Conservation (phyloP, 2,329 filamentous ascomycete genomes). For the Huntiella bhutanensis region DNA sequence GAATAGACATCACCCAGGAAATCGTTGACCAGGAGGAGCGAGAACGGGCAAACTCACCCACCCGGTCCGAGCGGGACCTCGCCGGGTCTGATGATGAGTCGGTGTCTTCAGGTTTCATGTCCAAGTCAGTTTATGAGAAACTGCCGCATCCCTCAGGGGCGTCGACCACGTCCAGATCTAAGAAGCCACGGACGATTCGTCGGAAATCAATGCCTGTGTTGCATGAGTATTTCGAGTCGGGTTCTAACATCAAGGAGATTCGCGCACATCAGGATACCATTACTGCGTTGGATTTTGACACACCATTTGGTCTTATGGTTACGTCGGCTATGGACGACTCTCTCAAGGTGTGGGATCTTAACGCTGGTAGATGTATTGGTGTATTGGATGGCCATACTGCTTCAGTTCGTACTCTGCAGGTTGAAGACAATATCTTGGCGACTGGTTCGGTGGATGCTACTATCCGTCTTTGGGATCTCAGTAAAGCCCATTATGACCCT, state of each 20-base stretch:
- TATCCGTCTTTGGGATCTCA: constrained; percentile 79
- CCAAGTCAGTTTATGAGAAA: constrained; percentile 92
- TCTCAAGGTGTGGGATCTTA: constrained; percentile 90
- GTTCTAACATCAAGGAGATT: constrained; percentile 72
- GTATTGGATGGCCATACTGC: constrained; percentile 84
- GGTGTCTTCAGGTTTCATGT: constrained; percentile 52
- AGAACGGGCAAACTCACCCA: constrained; percentile 30
- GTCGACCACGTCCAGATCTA: constrained; percentile 30
- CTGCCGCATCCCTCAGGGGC: constrained; percentile 38
- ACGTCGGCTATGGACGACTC: constrained; percentile 85
- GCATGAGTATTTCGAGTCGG: constrained; percentile 86
- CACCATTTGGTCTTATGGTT: constrained; percentile 90
- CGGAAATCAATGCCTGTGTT: constrained; percentile 83
- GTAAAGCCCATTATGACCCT: constrained; percentile 67
- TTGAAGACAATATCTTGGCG: constrained; percentile 87
- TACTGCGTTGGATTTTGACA: constrained; percentile 85
- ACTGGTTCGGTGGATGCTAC: constrained; percentile 91
- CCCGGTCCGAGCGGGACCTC: constrained; percentile 34
- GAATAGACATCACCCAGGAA: constrained; percentile 42
- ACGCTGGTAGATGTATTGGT: constrained; percentile 80
- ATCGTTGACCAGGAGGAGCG: constrained; percentile 40
- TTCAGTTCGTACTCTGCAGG: constrained; percentile 78
- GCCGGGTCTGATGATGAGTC: constrained; percentile 29
- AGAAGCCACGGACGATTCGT: constrained; percentile 37
- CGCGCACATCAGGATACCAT: constrained; percentile 76